Percentiles rank a stretch among this genome's conserved stretches.
These are phyloP conservation scores for Triticum aestivum DNA, from an alignment of 176 grass and related monocot species.

Conservation along the genomic window DNA sequence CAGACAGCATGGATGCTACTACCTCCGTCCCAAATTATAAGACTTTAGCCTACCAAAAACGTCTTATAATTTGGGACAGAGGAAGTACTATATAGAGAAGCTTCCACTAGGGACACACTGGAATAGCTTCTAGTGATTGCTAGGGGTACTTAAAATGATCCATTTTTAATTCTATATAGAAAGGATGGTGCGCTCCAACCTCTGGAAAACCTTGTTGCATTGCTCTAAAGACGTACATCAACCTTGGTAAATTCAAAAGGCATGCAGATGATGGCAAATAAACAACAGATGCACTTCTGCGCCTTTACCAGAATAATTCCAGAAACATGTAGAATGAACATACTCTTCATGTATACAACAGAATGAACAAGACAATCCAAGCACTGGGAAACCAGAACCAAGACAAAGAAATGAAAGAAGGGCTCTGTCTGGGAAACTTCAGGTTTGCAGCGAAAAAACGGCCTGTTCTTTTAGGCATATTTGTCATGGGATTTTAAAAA, in stretches of 20 bases:
- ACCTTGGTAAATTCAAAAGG: neutral
- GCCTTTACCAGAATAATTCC: neutral
- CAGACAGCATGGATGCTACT: neutral
- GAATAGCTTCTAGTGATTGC: neutral
- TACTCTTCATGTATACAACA: neutral
- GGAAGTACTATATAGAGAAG: neutral
- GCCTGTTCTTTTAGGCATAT: neutral
- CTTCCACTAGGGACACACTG: neutral
- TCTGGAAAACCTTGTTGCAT: neutral
- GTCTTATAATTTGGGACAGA: too few relatives aligned
- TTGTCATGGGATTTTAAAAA: neutral
- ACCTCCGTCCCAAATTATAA: too few relatives aligned
- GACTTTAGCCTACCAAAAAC: too few relatives aligned
- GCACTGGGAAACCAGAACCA: neutral
- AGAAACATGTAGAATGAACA: neutral
- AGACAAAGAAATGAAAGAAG: neutral
- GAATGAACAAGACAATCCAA: neutral
- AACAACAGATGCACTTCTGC: neutral
- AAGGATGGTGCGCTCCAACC: neutral
- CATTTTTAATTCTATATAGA: neutral
- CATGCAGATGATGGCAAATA: neutral
- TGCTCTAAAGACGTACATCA: slow-evolving; percentile 12
- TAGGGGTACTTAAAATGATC: neutral
- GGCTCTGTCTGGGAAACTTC: neutral
- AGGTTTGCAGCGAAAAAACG: neutral